phyloP scores from a whole-genome alignment of 73 alveolate species.

The Paramecium tetraurelia region DNA sequence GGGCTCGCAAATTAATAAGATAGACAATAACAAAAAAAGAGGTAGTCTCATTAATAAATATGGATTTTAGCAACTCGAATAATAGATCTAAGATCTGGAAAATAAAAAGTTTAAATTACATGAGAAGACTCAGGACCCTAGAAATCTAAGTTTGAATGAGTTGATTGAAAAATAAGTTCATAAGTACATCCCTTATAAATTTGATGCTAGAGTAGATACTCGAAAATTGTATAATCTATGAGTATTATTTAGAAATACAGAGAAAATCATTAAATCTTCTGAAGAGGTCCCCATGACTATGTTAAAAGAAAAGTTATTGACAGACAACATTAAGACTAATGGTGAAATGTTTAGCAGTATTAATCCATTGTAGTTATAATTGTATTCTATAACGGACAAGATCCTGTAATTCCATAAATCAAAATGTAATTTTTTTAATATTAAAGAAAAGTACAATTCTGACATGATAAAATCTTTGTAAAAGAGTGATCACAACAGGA shows the following conservation, averaged over 20 bases:
- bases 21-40: background rate
- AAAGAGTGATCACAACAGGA: slow-evolving; percentile 47
- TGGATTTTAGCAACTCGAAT: background rate
- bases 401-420: background rate
- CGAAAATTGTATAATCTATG: background rate
- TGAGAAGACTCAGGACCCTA: background rate
- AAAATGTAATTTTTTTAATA: background rate
- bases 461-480: slow-evolving; percentile 4
- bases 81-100: slow-evolving; percentile 26
- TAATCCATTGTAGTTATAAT: slow-evolving; percentile 19
- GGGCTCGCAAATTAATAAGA: background rate
- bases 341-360: slow-evolving; percentile 21
- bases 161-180: background rate
- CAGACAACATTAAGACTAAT: slow-evolving; percentile 1
- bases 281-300: slow-evolving; percentile 35
- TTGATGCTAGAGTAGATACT: slow-evolving; percentile 13
- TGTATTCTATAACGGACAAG: slow-evolving; percentile 24
- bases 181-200: slow-evolving; percentile 19
- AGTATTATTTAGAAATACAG: background rate
- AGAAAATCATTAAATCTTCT: background rate
- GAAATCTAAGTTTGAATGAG: background rate
- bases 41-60: background rate
- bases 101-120: slow-evolving; percentile 42
- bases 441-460: background rate
- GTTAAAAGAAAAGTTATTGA: slow-evolving; percentile 11